These are phyloP conservation scores for Pythium volutum DNA, from an alignment of 352 stramenopile species.

Conservation along the genomic window DNA sequence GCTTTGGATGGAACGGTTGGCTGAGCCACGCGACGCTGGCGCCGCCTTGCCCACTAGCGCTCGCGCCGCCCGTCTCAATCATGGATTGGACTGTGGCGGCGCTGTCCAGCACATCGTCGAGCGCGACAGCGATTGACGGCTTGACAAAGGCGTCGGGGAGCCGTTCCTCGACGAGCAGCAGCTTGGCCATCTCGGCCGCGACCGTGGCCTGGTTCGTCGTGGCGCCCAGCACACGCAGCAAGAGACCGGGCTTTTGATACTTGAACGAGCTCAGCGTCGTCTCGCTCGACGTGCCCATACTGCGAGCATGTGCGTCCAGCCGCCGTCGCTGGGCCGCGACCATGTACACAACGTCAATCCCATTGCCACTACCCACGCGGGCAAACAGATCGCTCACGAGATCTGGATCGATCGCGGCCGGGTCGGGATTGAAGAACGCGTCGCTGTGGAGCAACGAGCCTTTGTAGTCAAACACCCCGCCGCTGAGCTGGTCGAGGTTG, in stretches of 20 bases:
- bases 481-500: slow-evolving; percentile 11
- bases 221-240: slow-evolving; percentile 10
- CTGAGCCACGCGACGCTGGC: slow-evolving; percentile 11
- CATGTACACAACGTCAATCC: slow-evolving; percentile 10
- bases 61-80: slow-evolving; percentile 5
- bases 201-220: neutral
- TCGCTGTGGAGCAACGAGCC: slow-evolving; percentile 11
- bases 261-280: neutral
- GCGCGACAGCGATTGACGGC: neutral
- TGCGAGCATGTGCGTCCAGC: neutral
- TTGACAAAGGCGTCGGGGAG: slow-evolving; percentile 11
- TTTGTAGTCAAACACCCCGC: slow-evolving; percentile 1
- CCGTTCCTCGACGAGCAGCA: slow-evolving; percentile 7
- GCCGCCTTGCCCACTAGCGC: neutral
- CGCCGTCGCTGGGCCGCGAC: slow-evolving; percentile 6
- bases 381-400: slow-evolving; percentile 16
- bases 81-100: slow-evolving; percentile 6
- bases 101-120: neutral
- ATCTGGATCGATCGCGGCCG: slow-evolving; percentile 5
- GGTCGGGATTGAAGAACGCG: slow-evolving; percentile 14
- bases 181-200: neutral
- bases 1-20: slow-evolving; percentile 12
- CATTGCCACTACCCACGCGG: neutral
- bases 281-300: neutral
- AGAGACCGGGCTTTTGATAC: slow-evolving; percentile 6